These are phyloP conservation scores for Fusarium sterilihyphosum DNA, from an alignment of 2,329 filamentous ascomycete genomes.

Conservation along the genomic window DNA sequence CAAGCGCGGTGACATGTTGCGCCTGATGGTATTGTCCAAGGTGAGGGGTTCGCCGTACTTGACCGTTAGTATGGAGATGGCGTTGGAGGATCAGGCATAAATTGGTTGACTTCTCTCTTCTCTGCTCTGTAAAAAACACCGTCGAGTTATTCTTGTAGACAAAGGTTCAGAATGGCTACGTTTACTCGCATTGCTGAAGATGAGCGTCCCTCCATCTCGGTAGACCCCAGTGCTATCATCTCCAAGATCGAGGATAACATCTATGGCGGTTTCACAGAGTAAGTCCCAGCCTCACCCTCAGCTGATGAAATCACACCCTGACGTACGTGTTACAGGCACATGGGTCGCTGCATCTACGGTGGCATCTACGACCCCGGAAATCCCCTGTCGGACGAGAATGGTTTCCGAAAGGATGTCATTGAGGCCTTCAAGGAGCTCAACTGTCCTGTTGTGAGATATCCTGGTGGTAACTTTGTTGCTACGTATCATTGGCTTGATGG, in stretches of 20 bases:
- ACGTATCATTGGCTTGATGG: conserved; percentile 90
- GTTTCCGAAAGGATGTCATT: conserved; percentile 83
- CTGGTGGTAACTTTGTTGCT: conserved; percentile 85
- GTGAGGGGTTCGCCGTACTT: conserved; percentile 7
- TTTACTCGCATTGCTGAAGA: conserved; percentile 74
- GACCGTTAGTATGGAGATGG: neutral
- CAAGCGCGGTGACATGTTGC: neutral
- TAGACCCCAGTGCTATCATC: conserved; percentile 72
- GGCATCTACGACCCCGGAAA: conserved; percentile 85
- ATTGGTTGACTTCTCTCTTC: neutral
- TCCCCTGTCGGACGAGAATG: conserved; percentile 75
- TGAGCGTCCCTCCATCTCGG: conserved; percentile 70
- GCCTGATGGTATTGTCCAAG: neutral
- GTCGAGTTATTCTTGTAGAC: neutral
- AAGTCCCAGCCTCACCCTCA: conserved; percentile 44
- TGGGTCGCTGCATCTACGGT: conserved; percentile 89
- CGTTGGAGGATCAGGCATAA: neutral
- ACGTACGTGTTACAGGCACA: conserved; percentile 66
- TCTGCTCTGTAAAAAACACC: neutral
- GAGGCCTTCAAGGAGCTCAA: conserved; percentile 77
- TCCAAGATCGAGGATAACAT: conserved; percentile 82
- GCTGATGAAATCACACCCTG: neutral
- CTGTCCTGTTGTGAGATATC: conserved; percentile 81
- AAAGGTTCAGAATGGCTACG: conserved; percentile 67
- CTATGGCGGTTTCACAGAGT: conserved; percentile 88